Base-by-base conservation (phyloP, 176 grass and related monocot species). In the Carex pumila region DNA sequence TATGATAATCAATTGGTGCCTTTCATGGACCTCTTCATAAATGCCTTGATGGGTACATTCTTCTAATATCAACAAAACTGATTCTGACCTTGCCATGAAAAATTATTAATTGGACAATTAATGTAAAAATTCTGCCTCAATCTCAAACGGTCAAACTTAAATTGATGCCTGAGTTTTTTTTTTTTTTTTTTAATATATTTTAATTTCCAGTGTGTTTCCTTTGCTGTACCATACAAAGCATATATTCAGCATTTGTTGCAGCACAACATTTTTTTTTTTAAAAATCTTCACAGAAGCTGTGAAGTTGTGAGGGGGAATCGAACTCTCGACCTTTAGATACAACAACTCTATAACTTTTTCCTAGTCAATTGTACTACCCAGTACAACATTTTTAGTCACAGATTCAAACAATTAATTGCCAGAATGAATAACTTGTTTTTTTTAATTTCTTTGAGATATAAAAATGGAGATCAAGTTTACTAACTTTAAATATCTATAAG, bases 11-110 rank as follows among this genome's bases (percentile, higher is more conserved):
- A 62, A 43, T 63, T 39, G 37, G 25, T 22, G 37, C 68, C 39
- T 72, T 72, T 50, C 9, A 52, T 25, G 50, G 50, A 12, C n/a
- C 45, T 29, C n/a, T 45, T 55, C 50, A 77, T 56, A 17, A 55
- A 55, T 31, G 25, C 17, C 11, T 32, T 77, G 73, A 77, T 14
- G 21, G 66, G 39, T 75, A 50, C 43, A 47, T 15, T 81, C 41
- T 25, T 11, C 45, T 75, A 49, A 14, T 29, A 29, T 15, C 21
- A 77, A 32, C 50, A 32, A 36, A 61, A 68, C 60, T 52, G 62
- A 83, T 67, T 49, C n/a, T 50, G 60, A 66, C 60, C 79, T 81
- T 17, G 4, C 18, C 80, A 66, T 82, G 61, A 41, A 62, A 66
- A 63, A 22, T 31, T 37, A 17, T 58, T 80, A 15, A 63, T 50